Evolutionary conservation across 331 rosid species (phyloP).

Genomic region (Pyracantha coccinea): DNA sequence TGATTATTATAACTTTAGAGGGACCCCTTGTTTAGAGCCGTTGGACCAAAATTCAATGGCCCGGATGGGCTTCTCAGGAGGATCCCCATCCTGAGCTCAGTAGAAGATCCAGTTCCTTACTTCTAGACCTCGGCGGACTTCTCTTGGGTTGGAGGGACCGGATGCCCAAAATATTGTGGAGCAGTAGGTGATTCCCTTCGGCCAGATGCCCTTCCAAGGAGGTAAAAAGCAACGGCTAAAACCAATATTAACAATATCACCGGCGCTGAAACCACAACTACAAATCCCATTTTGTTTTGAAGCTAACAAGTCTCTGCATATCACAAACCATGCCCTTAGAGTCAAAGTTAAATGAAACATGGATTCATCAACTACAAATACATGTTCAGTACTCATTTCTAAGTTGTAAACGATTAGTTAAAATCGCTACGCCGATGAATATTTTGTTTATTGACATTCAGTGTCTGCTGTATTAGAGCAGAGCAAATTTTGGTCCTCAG

Average conservation of each 20-base stretch:
- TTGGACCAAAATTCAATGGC: too few species aligned
- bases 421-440: too few species aligned
- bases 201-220: slow-evolving; percentile 34
- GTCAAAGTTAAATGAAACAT: not conserved
- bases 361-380: not conserved
- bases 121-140: not conserved
- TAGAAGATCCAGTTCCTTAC: too few species aligned
- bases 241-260: slow-evolving; percentile 39
- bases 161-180: slow-evolving; percentile 36
- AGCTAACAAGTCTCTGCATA: not conserved
- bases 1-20: too few species aligned
- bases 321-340: not conserved
- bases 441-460: too few species aligned
- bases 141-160: slow-evolving; percentile 38
- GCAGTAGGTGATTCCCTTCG: slow-evolving; percentile 15
- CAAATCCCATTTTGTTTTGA: slow-evolving; percentile 23
- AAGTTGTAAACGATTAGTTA: too few species aligned
- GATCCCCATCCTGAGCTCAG: too few species aligned
- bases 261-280: slow-evolving; percentile 43
- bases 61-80: too few species aligned
- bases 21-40: too few species aligned
- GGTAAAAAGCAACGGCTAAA: slow-evolving; percentile 44
- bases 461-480: too few species aligned
- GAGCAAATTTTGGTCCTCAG: too few species aligned
- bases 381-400: too few species aligned